Evolutionary conservation across 2,329 filamentous ascomycete species (phyloP).

Genomic region (Clonostachys sp.): DNA sequence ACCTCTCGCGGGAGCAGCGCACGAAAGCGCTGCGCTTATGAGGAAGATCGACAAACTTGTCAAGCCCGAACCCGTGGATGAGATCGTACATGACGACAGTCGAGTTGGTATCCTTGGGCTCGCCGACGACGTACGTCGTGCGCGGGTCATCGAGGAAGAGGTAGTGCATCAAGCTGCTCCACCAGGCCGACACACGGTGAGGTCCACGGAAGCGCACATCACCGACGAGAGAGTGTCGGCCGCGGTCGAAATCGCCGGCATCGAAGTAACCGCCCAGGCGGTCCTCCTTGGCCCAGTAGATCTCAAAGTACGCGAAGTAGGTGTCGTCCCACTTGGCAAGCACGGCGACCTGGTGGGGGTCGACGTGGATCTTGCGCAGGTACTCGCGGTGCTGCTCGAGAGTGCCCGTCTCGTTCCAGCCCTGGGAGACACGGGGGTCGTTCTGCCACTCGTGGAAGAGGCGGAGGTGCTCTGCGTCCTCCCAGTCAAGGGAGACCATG

Average conservation of each 20-base stretch:
- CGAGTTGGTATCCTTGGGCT: constrained; percentile 67
- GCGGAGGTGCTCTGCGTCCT: constrained; percentile 57
- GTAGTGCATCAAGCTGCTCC: constrained; percentile 59
- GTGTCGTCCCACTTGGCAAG: constrained; percentile 68
- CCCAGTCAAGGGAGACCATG: constrained; percentile 68
- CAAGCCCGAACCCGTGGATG: constrained; percentile 66
- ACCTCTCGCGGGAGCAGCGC: constrained; percentile 59
- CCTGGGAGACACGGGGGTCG: constrained; percentile 73
- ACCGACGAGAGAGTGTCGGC: constrained; percentile 53
- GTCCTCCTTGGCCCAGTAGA: constrained; percentile 69
- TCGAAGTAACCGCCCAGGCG: constrained; percentile 51
- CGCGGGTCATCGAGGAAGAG: constrained; percentile 57
- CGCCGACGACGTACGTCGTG: constrained; percentile 55
- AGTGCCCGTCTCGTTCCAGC: constrained; percentile 77
- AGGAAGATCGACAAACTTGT: constrained; percentile 68
- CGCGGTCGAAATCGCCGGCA: constrained; percentile 51
- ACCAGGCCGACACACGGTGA: constrained; percentile 58
- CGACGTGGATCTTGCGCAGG: constrained; percentile 61
- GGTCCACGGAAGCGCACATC: constrained; percentile 56
- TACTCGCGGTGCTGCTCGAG: constrained; percentile 72
- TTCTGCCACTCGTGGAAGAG: constrained; percentile 82
- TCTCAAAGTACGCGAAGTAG: constrained; percentile 73
- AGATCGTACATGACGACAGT: constrained; percentile 72
- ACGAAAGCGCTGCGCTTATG: constrained; percentile 68
- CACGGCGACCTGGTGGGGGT: constrained; percentile 67